A percentile compares a stretch with the other conserved stretches of the same genome.
Evolutionary conservation across 495 filamentous ascomycete genomes (phyloP).

Genomic region (Tetracladium setigerum): DNA sequence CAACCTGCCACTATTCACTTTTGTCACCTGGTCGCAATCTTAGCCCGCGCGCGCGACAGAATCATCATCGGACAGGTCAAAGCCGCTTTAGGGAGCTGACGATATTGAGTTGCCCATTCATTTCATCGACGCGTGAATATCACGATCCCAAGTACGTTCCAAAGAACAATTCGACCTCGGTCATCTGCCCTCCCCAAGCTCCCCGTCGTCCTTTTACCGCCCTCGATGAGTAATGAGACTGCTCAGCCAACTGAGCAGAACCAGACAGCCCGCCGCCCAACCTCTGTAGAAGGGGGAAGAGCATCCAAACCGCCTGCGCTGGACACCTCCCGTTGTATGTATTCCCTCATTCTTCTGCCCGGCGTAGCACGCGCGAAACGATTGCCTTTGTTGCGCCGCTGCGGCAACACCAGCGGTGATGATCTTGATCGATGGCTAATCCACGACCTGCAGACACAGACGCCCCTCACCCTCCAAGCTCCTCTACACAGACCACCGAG

Average conservation of each 20-base stretch:
- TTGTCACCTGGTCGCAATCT: background rate
- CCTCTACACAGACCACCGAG: constrained; percentile 17
- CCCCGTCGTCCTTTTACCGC: constrained; percentile 16
- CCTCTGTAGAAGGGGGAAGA: constrained; percentile 16
- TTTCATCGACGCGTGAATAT: constrained; percentile 6
- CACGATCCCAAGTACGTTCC: background rate
- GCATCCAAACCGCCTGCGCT: constrained; percentile 17
- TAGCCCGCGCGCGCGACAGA: background rate
- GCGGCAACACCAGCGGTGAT: constrained; percentile 18
- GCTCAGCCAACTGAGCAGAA: constrained; percentile 27
- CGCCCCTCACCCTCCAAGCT: constrained; percentile 21
- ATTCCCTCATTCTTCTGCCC: background rate
- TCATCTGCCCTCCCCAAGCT: background rate
- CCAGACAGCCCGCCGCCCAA: constrained; percentile 12
- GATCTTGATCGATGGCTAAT: constrained; percentile 8
- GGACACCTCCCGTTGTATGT: constrained; percentile 21
- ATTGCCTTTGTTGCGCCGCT: constrained; percentile 1
- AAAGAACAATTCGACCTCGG: background rate
- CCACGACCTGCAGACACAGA: constrained; percentile 12
- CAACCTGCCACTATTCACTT: background rate
- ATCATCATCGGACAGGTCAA: background rate
- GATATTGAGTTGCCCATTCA: background rate
- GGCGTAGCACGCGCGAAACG: background rate
- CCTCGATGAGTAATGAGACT: constrained; percentile 43
- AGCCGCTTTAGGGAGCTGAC: constrained; percentile 8